Percentiles rank a stretch among this genome's conserved stretches.
Evolutionary conservation across 805 yeast species (phyloP).

Genomic region (Maudiozyma barnettii): DNA sequence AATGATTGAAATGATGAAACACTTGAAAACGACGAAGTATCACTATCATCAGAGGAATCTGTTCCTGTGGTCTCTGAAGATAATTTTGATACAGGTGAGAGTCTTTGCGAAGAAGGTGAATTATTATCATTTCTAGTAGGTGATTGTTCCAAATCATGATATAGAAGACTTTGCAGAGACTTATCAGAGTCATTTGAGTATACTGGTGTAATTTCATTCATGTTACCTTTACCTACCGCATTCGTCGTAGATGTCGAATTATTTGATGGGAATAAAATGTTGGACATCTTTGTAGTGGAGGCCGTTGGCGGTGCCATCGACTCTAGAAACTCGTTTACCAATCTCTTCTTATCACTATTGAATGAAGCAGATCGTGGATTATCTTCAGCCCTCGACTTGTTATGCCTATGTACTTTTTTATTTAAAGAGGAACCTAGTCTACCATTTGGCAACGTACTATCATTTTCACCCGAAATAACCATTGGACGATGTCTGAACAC

Average conservation of each 20-base stretch:
- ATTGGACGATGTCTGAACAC: not conserved
- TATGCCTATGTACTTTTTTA: constrained; percentile 3
- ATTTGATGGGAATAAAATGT: not conserved
- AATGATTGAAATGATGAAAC: constrained; percentile 5
- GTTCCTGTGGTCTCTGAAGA: not conserved
- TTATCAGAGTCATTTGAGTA: constrained; percentile 5
- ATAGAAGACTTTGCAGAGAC: constrained; percentile 17
- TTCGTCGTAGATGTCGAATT: not conserved
- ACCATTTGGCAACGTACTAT: no score
- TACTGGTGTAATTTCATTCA: not conserved
- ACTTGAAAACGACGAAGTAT: constrained; percentile 6
- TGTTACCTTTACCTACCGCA: not conserved
- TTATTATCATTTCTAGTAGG: not conserved
- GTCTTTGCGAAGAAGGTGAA: not conserved
- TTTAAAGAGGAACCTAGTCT: not conserved
- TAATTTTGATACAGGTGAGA: constrained; percentile 1
- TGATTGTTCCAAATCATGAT: constrained; percentile 14
- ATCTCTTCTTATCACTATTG: constrained; percentile 17
- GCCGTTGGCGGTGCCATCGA: constrained; percentile 17
- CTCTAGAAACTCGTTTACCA: constrained; percentile 21
- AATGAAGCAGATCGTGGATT: constrained; percentile 3
- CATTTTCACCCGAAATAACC: not conserved
- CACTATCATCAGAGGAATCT: not conserved
- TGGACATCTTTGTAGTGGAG: constrained; percentile 3
- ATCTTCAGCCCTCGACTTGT: not conserved